A percentile compares a stretch with the other conserved stretches of the same genome.
Conservation (phyloP, 495 filamentous ascomycete genomes). For the Podospora comata region DNA sequence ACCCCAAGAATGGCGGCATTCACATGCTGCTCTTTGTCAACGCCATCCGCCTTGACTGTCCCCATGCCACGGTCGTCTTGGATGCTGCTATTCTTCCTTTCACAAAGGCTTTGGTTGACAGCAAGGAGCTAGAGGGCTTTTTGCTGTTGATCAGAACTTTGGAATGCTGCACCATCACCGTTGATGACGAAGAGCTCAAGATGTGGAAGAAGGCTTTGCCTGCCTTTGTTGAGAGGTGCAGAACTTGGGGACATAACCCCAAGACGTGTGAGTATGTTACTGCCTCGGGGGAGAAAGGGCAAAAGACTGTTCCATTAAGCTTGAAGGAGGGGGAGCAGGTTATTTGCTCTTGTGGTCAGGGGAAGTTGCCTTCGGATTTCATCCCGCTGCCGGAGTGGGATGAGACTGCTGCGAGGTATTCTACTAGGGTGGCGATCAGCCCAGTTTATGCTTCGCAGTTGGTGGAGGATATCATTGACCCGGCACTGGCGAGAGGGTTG, state of each 20-base stretch:
- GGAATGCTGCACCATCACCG: conserved; percentile 30
- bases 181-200: conserved; percentile 43
- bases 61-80: conserved; percentile 42
- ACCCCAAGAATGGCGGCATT: conserved; percentile 28
- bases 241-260: conserved; percentile 48
- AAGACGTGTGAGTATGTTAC: conserved; percentile 48
- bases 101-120: conserved; percentile 26
- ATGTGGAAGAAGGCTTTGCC: conserved; percentile 52
- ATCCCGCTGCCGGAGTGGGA: conserved; percentile 35
- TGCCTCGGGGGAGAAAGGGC: neutral
- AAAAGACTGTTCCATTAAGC: conserved; percentile 29
- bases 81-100: conserved; percentile 50
- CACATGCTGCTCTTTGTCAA: conserved; percentile 44
- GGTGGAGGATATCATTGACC: conserved; percentile 32
- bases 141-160: conserved; percentile 28
- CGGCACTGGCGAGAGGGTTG: conserved; percentile 5
- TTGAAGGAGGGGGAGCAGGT: conserved; percentile 25
- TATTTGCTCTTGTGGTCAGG: conserved; percentile 40
- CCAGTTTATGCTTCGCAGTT: conserved; percentile 31
- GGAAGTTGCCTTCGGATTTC: conserved; percentile 32
- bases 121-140: conserved; percentile 30
- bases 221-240: conserved; percentile 52
- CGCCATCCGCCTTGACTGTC: conserved; percentile 40
- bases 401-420: conserved; percentile 19
- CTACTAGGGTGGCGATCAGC: conserved; percentile 39